These are phyloP conservation scores for Ustilago curta DNA, from an alignment of 1,284 basidiomycete genomes.

Conservation along the genomic window DNA sequence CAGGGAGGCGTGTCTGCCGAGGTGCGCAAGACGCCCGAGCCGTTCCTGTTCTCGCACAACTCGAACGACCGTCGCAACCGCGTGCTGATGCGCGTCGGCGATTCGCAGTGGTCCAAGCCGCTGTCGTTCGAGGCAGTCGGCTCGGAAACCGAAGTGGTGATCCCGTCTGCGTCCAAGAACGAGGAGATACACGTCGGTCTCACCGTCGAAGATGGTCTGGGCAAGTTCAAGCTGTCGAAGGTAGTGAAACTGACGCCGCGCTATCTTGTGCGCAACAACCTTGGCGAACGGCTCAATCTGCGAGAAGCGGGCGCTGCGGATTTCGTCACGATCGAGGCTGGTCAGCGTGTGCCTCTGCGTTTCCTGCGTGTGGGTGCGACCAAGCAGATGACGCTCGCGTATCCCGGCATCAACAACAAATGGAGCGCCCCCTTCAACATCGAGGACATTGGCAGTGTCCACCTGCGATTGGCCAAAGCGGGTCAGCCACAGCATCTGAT, in stretches of 20 bases:
- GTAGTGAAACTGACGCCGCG: constrained; percentile 91
- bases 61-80: constrained; percentile 83
- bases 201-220: constrained; percentile 91
- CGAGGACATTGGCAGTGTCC: constrained; percentile 86
- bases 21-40: constrained; percentile 70
- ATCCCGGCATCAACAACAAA: constrained; percentile 83
- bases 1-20: constrained; percentile 37
- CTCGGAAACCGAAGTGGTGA: constrained; percentile 86
- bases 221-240: constrained; percentile 92
- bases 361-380: constrained; percentile 75
- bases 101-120: constrained; percentile 86
- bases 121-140: constrained; percentile 80
- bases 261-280: constrained; percentile 88
- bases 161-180: constrained; percentile 77
- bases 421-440: constrained; percentile 93
- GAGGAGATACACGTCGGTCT: constrained; percentile 88
- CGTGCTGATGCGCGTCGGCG: constrained; percentile 84
- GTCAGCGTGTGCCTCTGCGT: constrained; percentile 79
- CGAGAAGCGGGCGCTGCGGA: constrained; percentile 81
- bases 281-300: constrained; percentile 79
- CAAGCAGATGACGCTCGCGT: constrained; percentile 81
- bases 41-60: constrained; percentile 83
- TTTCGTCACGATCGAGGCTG: constrained; percentile 66
- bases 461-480: constrained; percentile 76
- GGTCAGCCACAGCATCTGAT: constrained; percentile 74